Percentiles rank a stretch among this genome's conserved stretches.
phyloP scores from a whole-genome alignment of 371 early-diverging fungal genomes.

The Mortierella sp. region DNA sequence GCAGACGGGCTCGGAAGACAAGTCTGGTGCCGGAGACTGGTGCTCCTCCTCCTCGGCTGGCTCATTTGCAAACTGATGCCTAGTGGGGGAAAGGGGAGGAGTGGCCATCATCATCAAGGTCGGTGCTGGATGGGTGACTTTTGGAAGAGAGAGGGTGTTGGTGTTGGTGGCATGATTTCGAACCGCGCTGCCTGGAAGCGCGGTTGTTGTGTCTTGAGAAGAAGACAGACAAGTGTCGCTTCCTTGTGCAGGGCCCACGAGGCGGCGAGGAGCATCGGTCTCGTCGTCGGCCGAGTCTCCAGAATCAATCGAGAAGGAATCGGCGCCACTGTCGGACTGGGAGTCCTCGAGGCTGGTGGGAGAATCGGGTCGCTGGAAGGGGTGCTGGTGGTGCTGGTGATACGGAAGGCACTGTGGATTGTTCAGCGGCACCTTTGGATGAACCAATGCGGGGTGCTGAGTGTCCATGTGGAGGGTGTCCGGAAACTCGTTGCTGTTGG shows the following conservation, averaged over 20 bases:
- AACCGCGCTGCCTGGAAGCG: constrained; percentile 2
- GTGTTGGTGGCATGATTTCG: constrained; percentile 10
- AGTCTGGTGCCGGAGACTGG: background rate
- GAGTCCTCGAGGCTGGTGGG: constrained; percentile 51
- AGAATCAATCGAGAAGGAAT: constrained; percentile 26
- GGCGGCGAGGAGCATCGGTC: background rate
- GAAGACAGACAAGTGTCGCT: background rate
- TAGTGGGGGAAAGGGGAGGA: constrained; percentile 32
- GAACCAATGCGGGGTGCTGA: constrained; percentile 4
- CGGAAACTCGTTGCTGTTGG: too few species aligned
- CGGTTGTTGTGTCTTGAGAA: background rate
- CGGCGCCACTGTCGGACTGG: constrained; percentile 28
- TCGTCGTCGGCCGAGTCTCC: constrained; percentile 23
- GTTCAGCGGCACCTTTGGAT: constrained; percentile 12
- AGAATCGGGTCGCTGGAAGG: constrained; percentile 28
- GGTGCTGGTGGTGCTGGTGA: constrained; percentile 1
- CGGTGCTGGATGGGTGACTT: background rate
- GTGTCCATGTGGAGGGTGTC: background rate
- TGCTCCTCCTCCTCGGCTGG: constrained; percentile 1
- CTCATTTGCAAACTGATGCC: constrained; percentile 16
- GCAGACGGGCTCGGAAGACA: background rate
- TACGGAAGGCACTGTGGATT: constrained; percentile 5
- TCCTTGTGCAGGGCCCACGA: background rate
- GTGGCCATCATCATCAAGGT: constrained; percentile 31
- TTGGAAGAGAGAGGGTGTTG: constrained; percentile 7